phyloP scores from a whole-genome alignment of 257 asterid species.

The Cynanchum wilfordii region DNA sequence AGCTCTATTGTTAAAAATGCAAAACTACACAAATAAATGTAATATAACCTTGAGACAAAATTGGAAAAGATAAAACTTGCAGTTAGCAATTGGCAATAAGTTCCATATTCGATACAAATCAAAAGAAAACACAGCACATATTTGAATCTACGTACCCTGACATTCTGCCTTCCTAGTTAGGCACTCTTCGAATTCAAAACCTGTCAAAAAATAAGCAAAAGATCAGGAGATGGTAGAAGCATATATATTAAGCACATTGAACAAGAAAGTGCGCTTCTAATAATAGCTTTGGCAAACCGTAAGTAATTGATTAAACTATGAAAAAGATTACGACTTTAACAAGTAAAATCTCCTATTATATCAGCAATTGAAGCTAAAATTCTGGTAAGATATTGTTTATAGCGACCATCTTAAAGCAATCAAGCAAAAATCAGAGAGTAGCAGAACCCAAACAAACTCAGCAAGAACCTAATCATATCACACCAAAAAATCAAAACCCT shows the following conservation, averaged over 20 bases:
- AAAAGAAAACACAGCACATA: neutral
- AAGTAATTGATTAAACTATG: too few relatives aligned
- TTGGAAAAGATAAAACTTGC: neutral
- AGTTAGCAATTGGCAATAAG: too few relatives aligned
- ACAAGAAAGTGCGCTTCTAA: neutral
- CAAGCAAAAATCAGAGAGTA: too few relatives aligned
- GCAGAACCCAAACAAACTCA: too few relatives aligned
- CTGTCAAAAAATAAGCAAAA: constrained; percentile 10
- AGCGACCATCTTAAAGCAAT: too few relatives aligned
- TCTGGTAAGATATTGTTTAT: too few relatives aligned
- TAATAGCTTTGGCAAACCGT: too few relatives aligned
- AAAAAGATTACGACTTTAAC: too few relatives aligned
- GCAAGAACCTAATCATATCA: too few relatives aligned
- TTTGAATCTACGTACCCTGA: constrained; percentile 22
- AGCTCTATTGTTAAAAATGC: neutral
- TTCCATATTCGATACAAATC: neutral
- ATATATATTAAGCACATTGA: neutral
- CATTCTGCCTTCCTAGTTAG: constrained; percentile 17
- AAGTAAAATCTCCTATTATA: too few relatives aligned
- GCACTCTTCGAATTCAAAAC: neutral
- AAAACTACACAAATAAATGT: neutral
- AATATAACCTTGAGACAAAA: neutral
- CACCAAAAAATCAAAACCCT: too few relatives aligned
- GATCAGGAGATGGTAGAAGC: neutral
- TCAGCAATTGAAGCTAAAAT: too few relatives aligned